These are phyloP conservation scores for Lichtheimia ramosa DNA, from an alignment of 371 early-diverging fungal genomes.

Conservation along the genomic window DNA sequence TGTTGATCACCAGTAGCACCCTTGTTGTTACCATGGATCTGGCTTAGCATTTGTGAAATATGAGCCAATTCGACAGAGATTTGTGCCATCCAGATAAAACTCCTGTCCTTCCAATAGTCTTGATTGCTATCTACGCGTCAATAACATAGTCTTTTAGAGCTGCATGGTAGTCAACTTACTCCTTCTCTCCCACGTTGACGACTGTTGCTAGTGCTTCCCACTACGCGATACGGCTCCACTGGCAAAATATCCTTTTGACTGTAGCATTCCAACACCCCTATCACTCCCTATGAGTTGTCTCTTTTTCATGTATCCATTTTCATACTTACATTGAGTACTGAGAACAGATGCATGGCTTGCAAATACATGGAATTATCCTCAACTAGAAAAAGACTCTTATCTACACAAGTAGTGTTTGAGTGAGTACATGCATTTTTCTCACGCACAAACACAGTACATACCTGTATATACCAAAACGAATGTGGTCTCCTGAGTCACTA, in stretches of 20 bases:
- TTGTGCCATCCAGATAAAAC: slow-evolving; percentile 40
- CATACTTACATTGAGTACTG: not conserved
- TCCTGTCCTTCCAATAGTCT: not conserved
- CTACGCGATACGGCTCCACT: slow-evolving; percentile 3
- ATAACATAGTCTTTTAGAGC: too few species aligned
- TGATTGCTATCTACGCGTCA: not conserved
- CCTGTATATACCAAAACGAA: too few species aligned
- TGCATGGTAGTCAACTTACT: not conserved
- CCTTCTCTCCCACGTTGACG: not conserved
- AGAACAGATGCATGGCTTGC: slow-evolving; percentile 5
- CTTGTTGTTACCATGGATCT: not conserved
- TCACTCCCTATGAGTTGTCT: too few species aligned
- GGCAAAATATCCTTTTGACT: not conserved
- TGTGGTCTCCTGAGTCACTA: too few species aligned
- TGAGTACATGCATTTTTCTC: too few species aligned
- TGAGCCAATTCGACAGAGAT: slow-evolving; percentile 57
- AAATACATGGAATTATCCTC: not conserved
- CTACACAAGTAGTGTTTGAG: too few species aligned
- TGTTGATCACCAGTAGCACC: too few species aligned
- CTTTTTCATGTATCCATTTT: not conserved
- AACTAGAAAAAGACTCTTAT: too few species aligned
- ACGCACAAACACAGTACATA: too few species aligned
- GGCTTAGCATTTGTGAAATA: slow-evolving; percentile 26
- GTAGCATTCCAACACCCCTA: slow-evolving; percentile 6
- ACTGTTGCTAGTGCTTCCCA: not conserved